Percentiles rank a stretch among this genome's conserved stretches.
These are phyloP conservation scores for Gaultheria prostrata DNA, from an alignment of 148 eudicot genomes.

Conservation along the genomic window DNA sequence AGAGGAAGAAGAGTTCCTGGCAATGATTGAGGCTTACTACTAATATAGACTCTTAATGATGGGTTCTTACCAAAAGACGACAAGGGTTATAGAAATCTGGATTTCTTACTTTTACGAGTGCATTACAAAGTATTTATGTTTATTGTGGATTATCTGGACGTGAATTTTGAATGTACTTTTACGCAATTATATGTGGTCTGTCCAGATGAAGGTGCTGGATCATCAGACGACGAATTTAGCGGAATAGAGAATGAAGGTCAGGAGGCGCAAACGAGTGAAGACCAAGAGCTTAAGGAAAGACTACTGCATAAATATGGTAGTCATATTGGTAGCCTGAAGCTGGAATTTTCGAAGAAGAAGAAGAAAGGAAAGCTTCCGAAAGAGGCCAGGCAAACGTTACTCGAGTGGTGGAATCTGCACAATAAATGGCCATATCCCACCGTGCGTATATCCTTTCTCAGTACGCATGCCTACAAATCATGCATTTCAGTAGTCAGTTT, in stretches of 20 bases:
- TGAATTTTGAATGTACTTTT: neutral
- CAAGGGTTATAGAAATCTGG: neutral
- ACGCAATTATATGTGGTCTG: neutral
- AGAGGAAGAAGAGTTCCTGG: neutral
- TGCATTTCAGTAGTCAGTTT: neutral
- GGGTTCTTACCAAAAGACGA: neutral
- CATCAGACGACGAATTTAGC: conserved; percentile 62
- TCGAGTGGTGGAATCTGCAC: conserved; percentile 90
- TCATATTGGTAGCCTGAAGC: conserved; percentile 71
- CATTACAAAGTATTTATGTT: neutral
- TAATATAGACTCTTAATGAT: neutral
- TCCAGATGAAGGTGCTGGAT: conserved; percentile 44
- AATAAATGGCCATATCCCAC: conserved; percentile 95
- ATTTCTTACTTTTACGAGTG: neutral
- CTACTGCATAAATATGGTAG: conserved; percentile 65
- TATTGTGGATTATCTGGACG: neutral
- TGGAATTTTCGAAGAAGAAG: conserved; percentile 94
- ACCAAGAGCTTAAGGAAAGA: conserved; percentile 73
- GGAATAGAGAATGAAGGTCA: conserved; percentile 41
- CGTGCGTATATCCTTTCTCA: conserved; percentile 35
- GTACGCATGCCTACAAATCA: neutral
- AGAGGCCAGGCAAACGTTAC: conserved; percentile 70
- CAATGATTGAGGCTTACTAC: neutral
- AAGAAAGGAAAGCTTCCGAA: conserved; percentile 89
- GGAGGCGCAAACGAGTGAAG: conserved; percentile 59